phyloP scores from a whole-genome alignment of 495 filamentous ascomycete species.

The Penicillium roqueforti region DNA sequence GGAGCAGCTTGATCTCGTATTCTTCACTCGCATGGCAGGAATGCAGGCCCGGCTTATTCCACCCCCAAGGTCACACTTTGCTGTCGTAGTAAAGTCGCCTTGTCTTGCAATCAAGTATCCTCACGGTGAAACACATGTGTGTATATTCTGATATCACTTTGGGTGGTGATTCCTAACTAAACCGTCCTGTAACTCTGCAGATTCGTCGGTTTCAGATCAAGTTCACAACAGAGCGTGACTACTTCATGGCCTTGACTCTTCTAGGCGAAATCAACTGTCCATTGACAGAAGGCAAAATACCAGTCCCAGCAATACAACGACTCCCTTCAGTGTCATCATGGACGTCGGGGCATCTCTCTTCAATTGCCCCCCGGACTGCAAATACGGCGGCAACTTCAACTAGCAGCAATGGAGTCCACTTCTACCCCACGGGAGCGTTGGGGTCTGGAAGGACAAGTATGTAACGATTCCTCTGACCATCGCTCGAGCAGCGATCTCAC shows the following conservation, averaged over 20 bases:
- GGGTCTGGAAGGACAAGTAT: slow-evolving; percentile 15
- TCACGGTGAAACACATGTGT: slow-evolving; percentile 13
- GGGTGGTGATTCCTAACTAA: neutral
- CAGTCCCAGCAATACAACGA: slow-evolving; percentile 16
- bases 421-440: slow-evolving; percentile 6
- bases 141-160: neutral
- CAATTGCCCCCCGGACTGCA: neutral
- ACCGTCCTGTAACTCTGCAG: slow-evolving; percentile 10
- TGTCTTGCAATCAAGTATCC: slow-evolving; percentile 44
- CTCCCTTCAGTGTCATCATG: slow-evolving; percentile 30
- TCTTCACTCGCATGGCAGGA: slow-evolving; percentile 20
- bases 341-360: slow-evolving; percentile 16
- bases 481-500: neutral
- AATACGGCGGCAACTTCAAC: slow-evolving; percentile 11
- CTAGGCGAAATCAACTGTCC: slow-evolving; percentile 40
- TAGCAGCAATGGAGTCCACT: slow-evolving; percentile 6
- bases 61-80: slow-evolving; percentile 26
- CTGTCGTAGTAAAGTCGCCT: slow-evolving; percentile 41
- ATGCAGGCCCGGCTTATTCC: slow-evolving; percentile 9
- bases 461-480: neutral
- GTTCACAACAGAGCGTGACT: slow-evolving; percentile 36
- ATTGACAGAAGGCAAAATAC: slow-evolving; percentile 33
- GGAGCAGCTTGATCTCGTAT: slow-evolving; percentile 37
- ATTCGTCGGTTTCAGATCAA: slow-evolving; percentile 44
- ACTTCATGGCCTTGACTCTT: slow-evolving; percentile 34